Percentiles rank a stretch among this genome's conserved stretches.
These are phyloP conservation scores for Rhodotorula mucilaginosa DNA, from an alignment of 1,284 basidiomycete species.

Conservation along the genomic window DNA sequence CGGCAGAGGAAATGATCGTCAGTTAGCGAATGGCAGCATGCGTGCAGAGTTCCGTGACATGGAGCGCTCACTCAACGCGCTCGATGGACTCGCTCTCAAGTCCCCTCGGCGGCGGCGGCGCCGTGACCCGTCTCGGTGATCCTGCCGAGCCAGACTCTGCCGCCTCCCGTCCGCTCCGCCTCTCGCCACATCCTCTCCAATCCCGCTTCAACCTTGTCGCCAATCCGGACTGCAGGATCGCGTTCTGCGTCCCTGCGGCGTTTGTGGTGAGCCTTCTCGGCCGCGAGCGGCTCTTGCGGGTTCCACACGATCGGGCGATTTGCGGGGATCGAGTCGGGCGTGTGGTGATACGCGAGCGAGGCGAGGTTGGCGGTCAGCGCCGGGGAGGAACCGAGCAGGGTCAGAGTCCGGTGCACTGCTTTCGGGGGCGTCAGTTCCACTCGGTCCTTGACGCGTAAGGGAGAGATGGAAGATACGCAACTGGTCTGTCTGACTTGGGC, in stretches of 20 bases:
- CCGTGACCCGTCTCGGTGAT: neutral
- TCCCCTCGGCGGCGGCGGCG: too few species aligned
- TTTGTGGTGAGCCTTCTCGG: slow-evolving; percentile 1
- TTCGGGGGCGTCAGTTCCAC: neutral
- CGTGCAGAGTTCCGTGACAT: too few species aligned
- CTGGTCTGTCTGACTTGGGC: neutral
- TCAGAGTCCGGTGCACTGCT: slow-evolving; percentile 16
- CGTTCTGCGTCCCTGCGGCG: slow-evolving; percentile 1
- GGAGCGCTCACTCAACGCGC: too few species aligned
- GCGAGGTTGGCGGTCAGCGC: slow-evolving; percentile 6
- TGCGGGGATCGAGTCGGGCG: slow-evolving; percentile 5
- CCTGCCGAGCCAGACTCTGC: slow-evolving; percentile 3
- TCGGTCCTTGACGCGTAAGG: neutral
- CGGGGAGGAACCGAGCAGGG: slow-evolving; percentile 10
- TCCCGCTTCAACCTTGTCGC: neutral
- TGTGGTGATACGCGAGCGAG: slow-evolving; percentile 27
- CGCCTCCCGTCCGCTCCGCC: neutral
- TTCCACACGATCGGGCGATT: slow-evolving; percentile 24
- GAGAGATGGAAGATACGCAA: neutral
- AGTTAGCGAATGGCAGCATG: too few species aligned
- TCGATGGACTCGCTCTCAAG: too few species aligned
- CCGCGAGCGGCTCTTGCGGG: slow-evolving; percentile 20
- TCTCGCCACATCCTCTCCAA: neutral
- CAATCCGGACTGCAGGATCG: neutral
- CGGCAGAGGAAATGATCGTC: too few species aligned